Percentiles rank a stretch among this genome's conserved stretches.
Conservation (phyloP, 768 basidiomycete species). For the Lentinula sp. region DNA sequence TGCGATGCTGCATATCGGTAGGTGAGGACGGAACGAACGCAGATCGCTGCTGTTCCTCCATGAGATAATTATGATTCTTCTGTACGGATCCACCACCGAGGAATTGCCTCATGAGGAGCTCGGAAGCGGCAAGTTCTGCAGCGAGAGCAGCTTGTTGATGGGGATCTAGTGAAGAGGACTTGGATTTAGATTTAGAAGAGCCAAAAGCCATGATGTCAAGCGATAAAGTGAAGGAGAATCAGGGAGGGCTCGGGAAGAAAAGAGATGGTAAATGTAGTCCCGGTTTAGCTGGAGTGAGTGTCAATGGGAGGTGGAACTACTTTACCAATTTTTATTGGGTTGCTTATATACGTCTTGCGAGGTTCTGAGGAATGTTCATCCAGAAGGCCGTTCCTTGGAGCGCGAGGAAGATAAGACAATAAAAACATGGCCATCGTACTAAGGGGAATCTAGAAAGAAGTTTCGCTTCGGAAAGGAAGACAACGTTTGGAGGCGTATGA, state of each 20-base stretch:
- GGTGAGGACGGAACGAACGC: not conserved
- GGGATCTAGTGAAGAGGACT: not conserved
- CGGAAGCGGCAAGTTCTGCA: not conserved
- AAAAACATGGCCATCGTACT: not conserved
- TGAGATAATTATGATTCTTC: not conserved
- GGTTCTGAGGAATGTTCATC: not conserved
- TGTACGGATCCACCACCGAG: not conserved
- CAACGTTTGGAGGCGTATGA: not conserved
- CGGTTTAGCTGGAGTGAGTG: not conserved
- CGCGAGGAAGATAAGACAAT: not conserved
- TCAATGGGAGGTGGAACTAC: not conserved
- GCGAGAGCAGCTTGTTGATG: not conserved
- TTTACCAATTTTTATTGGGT: not conserved
- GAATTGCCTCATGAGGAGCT: not conserved
- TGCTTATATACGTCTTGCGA: not conserved
- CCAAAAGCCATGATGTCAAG: not conserved
- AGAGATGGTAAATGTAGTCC: not conserved
- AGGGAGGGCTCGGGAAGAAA: not conserved
- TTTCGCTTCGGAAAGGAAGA: not conserved
- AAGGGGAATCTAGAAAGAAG: not conserved
- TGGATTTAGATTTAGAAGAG: not conserved
- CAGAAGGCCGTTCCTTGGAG: not conserved
- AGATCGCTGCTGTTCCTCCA: not conserved
- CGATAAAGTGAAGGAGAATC: not conserved
- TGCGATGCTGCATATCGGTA: not conserved